Conservation (phyloP, 2,329 filamentous ascomycete species). For the Pseudogymnoascus sp. region DNA sequence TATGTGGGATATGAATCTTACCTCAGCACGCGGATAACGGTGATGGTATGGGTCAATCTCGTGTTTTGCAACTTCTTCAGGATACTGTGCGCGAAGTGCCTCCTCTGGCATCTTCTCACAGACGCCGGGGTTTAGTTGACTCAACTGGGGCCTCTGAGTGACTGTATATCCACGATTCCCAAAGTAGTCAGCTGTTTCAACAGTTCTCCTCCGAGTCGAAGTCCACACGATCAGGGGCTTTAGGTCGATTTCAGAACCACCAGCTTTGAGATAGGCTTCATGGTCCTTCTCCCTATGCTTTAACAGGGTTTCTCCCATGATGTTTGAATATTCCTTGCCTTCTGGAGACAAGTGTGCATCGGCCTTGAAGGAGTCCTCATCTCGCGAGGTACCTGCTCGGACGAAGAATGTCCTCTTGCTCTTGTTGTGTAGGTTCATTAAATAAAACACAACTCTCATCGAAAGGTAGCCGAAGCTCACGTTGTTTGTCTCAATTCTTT, state of each 20-base stretch:
- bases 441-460: slow-evolving; percentile 95
- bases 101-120: slow-evolving; percentile 88
- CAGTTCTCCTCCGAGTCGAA: slow-evolving; percentile 80
- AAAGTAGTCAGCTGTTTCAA: slow-evolving; percentile 83
- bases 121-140: slow-evolving; percentile 91
- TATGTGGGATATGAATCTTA: slow-evolving; percentile 32
- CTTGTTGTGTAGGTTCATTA: slow-evolving; percentile 97
- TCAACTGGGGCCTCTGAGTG: slow-evolving; percentile 90
- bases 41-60: slow-evolving; percentile 95
- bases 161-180: slow-evolving; percentile 75
- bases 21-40: slow-evolving; percentile 88
- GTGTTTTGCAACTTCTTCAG: slow-evolving; percentile 88
- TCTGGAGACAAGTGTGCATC: slow-evolving; percentile 78
- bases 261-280: slow-evolving; percentile 58
- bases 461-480: slow-evolving; percentile 94
- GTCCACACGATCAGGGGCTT: slow-evolving; percentile 90
- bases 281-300: slow-evolving; percentile 79
- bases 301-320: slow-evolving; percentile 78
- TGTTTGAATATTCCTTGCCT: slow-evolving; percentile 71
- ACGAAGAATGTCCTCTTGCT: slow-evolving; percentile 89
- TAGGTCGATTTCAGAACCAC: slow-evolving; percentile 59
- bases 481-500: slow-evolving; percentile 92
- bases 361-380: slow-evolving; percentile 85
- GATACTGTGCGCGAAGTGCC: slow-evolving; percentile 72
- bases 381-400: slow-evolving; percentile 75